A percentile compares a stretch with the other conserved stretches of the same genome.
Conservation (phyloP, 2,329 filamentous ascomycete species). For the Cryphonectria parasitica region DNA sequence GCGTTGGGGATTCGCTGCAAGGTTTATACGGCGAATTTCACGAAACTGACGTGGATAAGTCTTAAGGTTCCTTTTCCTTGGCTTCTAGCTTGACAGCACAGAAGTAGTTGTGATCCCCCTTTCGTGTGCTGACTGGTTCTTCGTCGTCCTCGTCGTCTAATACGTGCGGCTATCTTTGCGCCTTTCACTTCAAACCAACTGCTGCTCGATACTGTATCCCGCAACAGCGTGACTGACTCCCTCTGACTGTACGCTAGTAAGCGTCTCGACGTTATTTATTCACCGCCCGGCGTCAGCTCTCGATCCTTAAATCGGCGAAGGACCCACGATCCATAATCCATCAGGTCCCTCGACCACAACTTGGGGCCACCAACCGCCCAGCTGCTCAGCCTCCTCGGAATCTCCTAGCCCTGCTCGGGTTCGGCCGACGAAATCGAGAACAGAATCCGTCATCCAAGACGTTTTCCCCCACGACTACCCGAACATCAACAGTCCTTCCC, state of each 20-base stretch:
- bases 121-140: not conserved
- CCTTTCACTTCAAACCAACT: not conserved
- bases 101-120: not conserved
- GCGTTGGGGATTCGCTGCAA: constrained; percentile 6
- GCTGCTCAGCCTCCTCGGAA: constrained; percentile 28
- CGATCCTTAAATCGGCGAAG: not conserved
- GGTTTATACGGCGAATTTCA: constrained; percentile 1
- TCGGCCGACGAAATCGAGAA: constrained; percentile 6
- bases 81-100: constrained; percentile 1
- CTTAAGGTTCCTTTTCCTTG: not conserved
- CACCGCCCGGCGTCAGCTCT: constrained; percentile 11
- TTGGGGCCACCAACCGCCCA: constrained; percentile 22
- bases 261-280: not conserved
- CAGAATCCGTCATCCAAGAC: not conserved
- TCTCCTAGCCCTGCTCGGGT: constrained; percentile 16
- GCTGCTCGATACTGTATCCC: not conserved
- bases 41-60: not conserved
- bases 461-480: not conserved
- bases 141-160: not conserved
- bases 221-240: not conserved
- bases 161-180: not conserved
- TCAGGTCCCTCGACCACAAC: not conserved
- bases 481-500: constrained; percentile 8
- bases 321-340: constrained; percentile 13
- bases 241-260: not conserved